Evolutionary conservation across 495 filamentous ascomycete genomes (phyloP).

Genomic region (Trichoderma reesei): DNA sequence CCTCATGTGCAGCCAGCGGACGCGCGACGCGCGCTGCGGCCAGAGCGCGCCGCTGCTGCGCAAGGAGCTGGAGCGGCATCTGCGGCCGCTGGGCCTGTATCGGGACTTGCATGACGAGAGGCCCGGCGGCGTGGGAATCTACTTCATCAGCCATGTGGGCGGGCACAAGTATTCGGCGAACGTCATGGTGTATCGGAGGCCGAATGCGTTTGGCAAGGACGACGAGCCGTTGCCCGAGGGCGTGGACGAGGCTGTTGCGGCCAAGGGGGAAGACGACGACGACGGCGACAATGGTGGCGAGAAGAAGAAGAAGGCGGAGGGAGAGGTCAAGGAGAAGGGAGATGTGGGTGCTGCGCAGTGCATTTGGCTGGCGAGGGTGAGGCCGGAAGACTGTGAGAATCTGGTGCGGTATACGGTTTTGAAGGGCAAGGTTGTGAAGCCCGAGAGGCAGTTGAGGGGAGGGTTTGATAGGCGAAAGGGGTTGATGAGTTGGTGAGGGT

Average conservation of each 20-base stretch:
- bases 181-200: conserved; percentile 74
- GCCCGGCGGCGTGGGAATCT: conserved; percentile 83
- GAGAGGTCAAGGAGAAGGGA: conserved; percentile 27
- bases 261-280: conserved; percentile 13
- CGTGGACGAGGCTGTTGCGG: conserved; percentile 14
- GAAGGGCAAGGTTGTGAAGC: conserved; percentile 90
- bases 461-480: conserved; percentile 80
- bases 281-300: conserved; percentile 14
- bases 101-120: conserved; percentile 80
- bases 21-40: conserved; percentile 88
- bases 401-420: conserved; percentile 82
- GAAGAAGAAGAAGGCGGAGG: conserved; percentile 20
- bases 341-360: conserved; percentile 66
- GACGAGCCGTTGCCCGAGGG: conserved; percentile 26
- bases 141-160: conserved; percentile 93
- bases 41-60: conserved; percentile 81
- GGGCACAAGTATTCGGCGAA: conserved; percentile 94
- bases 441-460: conserved; percentile 68
- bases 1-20: conserved; percentile 86
- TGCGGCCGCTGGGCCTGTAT: conserved; percentile 73
- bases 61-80: conserved; percentile 80
- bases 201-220: conserved; percentile 49
- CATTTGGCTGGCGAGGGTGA: conserved; percentile 85
- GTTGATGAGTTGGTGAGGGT: conserved; percentile 70
- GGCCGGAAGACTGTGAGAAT: conserved; percentile 89